A percentile compares a stretch with the other conserved stretches of the same genome.
phyloP scores from a whole-genome alignment of 257 asterid genomes.

The Solanum ahanhuiri region DNA sequence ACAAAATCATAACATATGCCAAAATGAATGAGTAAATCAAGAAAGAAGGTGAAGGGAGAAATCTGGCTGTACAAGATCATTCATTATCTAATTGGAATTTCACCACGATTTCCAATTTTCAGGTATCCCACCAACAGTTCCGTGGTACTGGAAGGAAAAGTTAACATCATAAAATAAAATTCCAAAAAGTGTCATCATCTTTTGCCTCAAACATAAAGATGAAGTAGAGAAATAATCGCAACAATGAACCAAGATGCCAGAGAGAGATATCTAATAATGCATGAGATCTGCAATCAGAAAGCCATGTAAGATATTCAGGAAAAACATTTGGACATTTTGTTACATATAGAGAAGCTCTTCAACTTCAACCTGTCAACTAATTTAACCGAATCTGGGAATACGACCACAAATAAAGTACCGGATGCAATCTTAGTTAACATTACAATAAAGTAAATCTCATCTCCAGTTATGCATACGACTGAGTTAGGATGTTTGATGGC shows the following conservation, averaged over 20 bases:
- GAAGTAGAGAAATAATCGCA: neutral
- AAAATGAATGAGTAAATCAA: neutral
- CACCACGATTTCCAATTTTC: neutral
- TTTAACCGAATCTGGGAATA: too few relatives aligned
- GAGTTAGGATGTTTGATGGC: neutral
- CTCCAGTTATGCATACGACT: neutral
- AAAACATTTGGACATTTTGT: neutral
- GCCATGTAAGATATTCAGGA: neutral
- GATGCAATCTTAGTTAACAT: neutral
- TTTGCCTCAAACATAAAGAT: neutral
- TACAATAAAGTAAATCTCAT: neutral
- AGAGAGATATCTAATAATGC: neutral
- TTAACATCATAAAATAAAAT: too few relatives aligned
- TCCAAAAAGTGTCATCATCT: neutral
- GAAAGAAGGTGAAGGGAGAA: neutral
- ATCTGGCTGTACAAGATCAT: neutral
- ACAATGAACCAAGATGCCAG: neutral
- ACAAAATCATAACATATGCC: neutral
- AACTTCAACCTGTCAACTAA: neutral
- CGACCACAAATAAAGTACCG: neutral
- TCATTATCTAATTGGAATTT: neutral
- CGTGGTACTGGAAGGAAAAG: neutral
- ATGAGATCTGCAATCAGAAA: neutral
- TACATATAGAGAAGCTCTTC: too few relatives aligned
- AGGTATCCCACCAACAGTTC: neutral